These are phyloP conservation scores for Coemansia sp. DNA, from an alignment of 192 early-diverging fungal genomes.

Conservation along the genomic window DNA sequence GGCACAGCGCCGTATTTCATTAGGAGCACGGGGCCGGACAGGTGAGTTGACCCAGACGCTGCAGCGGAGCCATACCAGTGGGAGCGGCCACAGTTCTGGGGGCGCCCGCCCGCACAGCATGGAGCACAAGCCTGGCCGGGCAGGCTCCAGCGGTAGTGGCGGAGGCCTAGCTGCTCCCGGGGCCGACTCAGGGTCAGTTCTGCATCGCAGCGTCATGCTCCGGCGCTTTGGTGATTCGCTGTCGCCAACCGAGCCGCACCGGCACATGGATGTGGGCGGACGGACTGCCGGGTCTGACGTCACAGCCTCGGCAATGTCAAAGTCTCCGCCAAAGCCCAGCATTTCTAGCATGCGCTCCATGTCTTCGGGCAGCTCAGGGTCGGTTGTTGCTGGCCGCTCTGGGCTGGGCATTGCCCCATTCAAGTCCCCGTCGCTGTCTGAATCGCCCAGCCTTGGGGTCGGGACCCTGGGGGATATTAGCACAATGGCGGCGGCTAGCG, in stretches of 20 bases:
- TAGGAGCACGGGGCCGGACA: background rate
- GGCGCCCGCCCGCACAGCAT: too few relatives aligned
- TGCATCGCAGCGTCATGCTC: slow-evolving; percentile 45
- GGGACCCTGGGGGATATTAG: slow-evolving; percentile 5
- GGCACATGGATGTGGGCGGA: background rate
- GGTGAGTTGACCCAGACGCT: too few relatives aligned
- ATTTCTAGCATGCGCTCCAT: slow-evolving; percentile 2
- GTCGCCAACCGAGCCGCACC: slow-evolving; percentile 31
- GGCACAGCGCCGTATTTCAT: background rate
- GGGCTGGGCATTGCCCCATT: slow-evolving; percentile 41
- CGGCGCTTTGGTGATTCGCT: slow-evolving; percentile 32
- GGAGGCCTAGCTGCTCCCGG: too few relatives aligned
- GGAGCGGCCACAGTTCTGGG: too few relatives aligned
- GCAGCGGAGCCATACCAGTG: too few relatives aligned
- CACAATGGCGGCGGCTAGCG: background rate
- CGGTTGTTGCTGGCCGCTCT: slow-evolving; percentile 17
- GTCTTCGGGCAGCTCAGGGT: slow-evolving; percentile 24
- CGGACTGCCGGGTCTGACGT: background rate
- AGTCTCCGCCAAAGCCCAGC: slow-evolving; percentile 14
- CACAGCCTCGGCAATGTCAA: background rate
- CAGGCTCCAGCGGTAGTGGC: slow-evolving; percentile 25
- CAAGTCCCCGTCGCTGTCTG: slow-evolving; percentile 44
- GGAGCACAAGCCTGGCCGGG: slow-evolving; percentile 13
- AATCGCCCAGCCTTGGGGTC: slow-evolving; percentile 15
- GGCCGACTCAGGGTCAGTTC: slow-evolving; percentile 18